phyloP scores from a whole-genome alignment of 2,329 filamentous ascomycete genomes.

The Monosporascus cannonballus region DNA sequence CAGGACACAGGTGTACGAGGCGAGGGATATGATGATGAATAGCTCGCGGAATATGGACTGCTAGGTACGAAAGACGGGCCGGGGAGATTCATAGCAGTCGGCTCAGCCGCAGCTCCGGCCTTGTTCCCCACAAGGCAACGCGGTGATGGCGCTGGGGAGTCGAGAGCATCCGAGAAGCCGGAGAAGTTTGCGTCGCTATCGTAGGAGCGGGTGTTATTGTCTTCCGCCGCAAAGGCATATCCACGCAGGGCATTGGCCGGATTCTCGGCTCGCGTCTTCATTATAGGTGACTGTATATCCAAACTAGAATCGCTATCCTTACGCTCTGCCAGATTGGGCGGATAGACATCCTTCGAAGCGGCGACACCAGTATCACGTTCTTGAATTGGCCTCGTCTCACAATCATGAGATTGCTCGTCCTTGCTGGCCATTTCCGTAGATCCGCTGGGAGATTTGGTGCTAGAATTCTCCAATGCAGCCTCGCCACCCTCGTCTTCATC shows the following conservation, averaged over 20 bases:
- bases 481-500: slow-evolving; percentile 37
- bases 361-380: slow-evolving; percentile 17
- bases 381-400: slow-evolving; percentile 25
- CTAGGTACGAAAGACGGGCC: slow-evolving; percentile 41
- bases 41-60: slow-evolving; percentile 60
- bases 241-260: slow-evolving; percentile 47
- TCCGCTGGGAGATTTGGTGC: slow-evolving; percentile 16
- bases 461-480: slow-evolving; percentile 20
- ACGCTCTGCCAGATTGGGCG: slow-evolving; percentile 28
- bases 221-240: slow-evolving; percentile 44
- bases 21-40: slow-evolving; percentile 62
- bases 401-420: slow-evolving; percentile 11
- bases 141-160: slow-evolving; percentile 40
- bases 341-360: slow-evolving; percentile 8
- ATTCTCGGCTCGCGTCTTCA: slow-evolving; percentile 40
- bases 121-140: slow-evolving; percentile 33
- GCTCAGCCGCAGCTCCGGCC: slow-evolving; percentile 46
- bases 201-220: slow-evolving; percentile 30
- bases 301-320: slow-evolving; percentile 43
- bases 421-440: slow-evolving; percentile 13
- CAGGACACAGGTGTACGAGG: slow-evolving; percentile 64
- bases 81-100: slow-evolving; percentile 39
- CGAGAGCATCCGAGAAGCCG: slow-evolving; percentile 28
- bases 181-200: slow-evolving; percentile 31
- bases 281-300: slow-evolving; percentile 28